A percentile compares a stretch with the other conserved stretches of the same genome.
Evolutionary conservation across 116 monocot genomes (phyloP).

Genomic region (Cymodocea nodosa): DNA sequence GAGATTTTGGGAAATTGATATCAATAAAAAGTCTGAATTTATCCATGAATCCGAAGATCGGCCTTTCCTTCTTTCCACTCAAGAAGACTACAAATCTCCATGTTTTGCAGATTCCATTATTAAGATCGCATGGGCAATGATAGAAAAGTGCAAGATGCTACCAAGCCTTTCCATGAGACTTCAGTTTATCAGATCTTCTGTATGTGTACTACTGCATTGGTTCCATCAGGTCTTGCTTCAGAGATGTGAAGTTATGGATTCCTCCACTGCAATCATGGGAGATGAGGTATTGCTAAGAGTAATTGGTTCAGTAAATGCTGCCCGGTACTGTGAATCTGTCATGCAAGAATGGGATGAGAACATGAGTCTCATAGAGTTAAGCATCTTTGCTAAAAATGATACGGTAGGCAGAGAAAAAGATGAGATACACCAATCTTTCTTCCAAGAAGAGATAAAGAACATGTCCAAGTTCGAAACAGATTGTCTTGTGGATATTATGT

Average conservation of each 20-base stretch:
- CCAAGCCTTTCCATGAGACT: conserved; percentile 14
- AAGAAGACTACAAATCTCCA: conserved; percentile 62
- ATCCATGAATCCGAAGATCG: conserved; percentile 4
- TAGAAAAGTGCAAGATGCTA: conserved; percentile 36
- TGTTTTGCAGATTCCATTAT: conserved; percentile 41
- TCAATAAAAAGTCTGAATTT: conserved; percentile 15
- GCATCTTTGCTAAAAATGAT: conserved; percentile 9
- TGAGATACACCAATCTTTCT: conserved; percentile 11
- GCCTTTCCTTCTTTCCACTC: conserved; percentile 40
- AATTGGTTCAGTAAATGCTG: conserved; percentile 34
- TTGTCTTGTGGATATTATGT: conserved; percentile 46
- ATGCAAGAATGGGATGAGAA: conserved; percentile 64
- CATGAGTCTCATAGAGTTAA: conserved; percentile 32
- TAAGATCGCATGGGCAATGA: conserved; percentile 37
- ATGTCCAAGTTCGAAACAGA: conserved; percentile 46
- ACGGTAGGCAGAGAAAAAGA: neutral
- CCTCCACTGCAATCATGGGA: conserved; percentile 14
- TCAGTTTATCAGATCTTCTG: conserved; percentile 42
- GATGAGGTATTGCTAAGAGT: conserved; percentile 23
- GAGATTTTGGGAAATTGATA: conserved; percentile 28
- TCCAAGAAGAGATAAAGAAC: conserved; percentile 26
- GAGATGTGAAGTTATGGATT: conserved; percentile 21
- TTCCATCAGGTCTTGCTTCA: conserved; percentile 37
- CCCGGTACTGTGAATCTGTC: conserved; percentile 42
- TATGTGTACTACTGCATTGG: conserved; percentile 30